Evolutionary conservation across 257 asterid genomes (phyloP), one percentile per base, ranked within the genome.

Genomic region (Catharanthus roseus): DNA sequence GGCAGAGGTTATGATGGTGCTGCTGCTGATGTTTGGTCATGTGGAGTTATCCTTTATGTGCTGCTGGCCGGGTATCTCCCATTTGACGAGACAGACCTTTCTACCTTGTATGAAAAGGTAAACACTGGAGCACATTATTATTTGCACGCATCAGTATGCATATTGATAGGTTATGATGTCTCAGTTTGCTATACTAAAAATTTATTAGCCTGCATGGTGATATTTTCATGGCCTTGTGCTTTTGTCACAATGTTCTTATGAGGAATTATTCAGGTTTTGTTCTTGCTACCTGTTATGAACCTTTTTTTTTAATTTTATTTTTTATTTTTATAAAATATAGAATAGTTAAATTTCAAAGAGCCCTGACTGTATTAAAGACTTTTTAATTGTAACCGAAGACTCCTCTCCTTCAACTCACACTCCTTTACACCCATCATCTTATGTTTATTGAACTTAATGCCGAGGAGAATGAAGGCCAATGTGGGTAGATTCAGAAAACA

Each of bases 11-110:
- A 95, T 81, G 97, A 95, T 79, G 99, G 99, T 80, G 96, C 96
- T 72, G 93, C 95, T 69, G 96, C 99, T 80, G 99, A 91, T 84
- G 72, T 95, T 56, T 91, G 96, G 99, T 95, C 97, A 68, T 95
- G 96, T 71, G 99, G 99, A 57, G 93, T 95, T 75, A 89, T 95
- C 73, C 93, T 95, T 23, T 95, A 73, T 83, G 96, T 95, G 75
- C 69, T 91, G 76, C 82, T 88, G 92, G 90, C 97, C 60, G 99
- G 97, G 51, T 87, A 85, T 82, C 87, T 91, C 50, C 99, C 97
- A 33, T 95, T 95, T 69, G 89, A 89, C 2, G 97, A 86, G 83
- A 74, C 77, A 60, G 86, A 91, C 79, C 95, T 95, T 72, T 82
- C 86, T 47, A 81, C 89, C 65, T 79, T 95, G 85, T 91, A 84